phyloP scores from a whole-genome alignment of 805 yeast species.

The Kodamaea nitidulidarum region DNA sequence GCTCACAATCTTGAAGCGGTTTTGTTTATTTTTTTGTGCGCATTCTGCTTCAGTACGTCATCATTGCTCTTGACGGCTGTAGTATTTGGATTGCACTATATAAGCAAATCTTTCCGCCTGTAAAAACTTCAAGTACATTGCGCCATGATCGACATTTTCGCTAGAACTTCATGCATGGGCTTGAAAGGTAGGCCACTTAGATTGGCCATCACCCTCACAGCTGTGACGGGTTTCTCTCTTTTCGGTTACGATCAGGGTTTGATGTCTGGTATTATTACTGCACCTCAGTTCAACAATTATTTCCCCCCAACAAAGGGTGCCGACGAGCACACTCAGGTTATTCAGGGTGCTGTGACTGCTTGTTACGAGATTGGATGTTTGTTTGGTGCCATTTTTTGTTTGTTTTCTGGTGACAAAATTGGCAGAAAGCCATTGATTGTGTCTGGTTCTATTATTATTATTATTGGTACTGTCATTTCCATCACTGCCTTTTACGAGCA shows the following conservation, averaged over 20 bases:
- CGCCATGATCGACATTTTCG: conserved; percentile 5
- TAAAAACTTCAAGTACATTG: background rate
- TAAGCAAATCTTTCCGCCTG: background rate
- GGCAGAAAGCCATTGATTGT: conserved; percentile 43
- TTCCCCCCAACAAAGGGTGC: conserved; percentile 33
- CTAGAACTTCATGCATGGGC: conserved; percentile 49
- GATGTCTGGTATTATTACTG: conserved; percentile 43
- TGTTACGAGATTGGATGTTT: conserved; percentile 34
- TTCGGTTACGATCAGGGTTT: conserved; percentile 39
- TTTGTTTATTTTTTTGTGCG: too few species aligned
- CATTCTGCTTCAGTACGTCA: too few species aligned
- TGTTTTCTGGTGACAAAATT: conserved; percentile 34
- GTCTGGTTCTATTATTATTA: conserved; percentile 35
- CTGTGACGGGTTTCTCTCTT: conserved; percentile 30
- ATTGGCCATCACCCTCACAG: conserved; percentile 22
- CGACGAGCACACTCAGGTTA: conserved; percentile 16
- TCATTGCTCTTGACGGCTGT: background rate
- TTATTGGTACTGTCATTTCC: conserved; percentile 40
- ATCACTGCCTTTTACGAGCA: conserved; percentile 31
- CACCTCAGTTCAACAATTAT: conserved; percentile 32
- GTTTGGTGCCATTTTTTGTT: conserved; percentile 41
- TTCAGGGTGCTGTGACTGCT: conserved; percentile 28
- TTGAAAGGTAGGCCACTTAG: conserved; percentile 48
- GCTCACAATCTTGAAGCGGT: too few species aligned
- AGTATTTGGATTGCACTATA: background rate